phyloP scores from a whole-genome alignment of 345 rosid species.

The rapeseed (Brassica napus) region DNA sequence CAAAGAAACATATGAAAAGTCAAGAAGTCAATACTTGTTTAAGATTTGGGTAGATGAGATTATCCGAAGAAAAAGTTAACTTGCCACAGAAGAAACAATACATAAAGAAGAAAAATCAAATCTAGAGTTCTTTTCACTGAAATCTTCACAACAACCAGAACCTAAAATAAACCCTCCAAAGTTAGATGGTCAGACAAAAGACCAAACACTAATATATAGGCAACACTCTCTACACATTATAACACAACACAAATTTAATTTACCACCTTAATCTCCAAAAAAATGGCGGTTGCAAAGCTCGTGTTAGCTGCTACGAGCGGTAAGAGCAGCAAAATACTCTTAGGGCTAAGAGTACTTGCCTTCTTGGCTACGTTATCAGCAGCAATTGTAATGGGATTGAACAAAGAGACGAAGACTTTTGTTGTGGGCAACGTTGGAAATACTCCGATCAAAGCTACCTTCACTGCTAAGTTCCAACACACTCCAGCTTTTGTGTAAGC shows the following conservation, averaged over 20 bases:
- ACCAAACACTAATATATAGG: conserved; percentile 33
- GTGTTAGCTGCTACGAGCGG: conserved; percentile 16
- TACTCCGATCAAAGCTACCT: conserved; percentile 57
- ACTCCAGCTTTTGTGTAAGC: conserved; percentile 95
- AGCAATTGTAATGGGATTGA: conserved; percentile 80
- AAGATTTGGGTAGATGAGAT: conserved; percentile 35
- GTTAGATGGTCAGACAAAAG: conserved; percentile 42
- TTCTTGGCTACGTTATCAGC: conserved; percentile 75
- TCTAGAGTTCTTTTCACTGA: conserved; percentile 18
- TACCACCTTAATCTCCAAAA: background rate
- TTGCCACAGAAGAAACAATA: conserved; percentile 7
- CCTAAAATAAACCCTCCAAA: conserved; percentile 37
- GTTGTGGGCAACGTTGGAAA: conserved; percentile 75
- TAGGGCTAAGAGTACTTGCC: conserved; percentile 64
- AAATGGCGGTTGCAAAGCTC: conserved; percentile 34
- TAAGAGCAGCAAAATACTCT: conserved; percentile 40
- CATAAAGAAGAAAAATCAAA: conserved; percentile 3
- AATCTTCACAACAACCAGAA: conserved; percentile 41
- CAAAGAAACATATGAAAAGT: background rate
- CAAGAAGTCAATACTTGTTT: conserved; percentile 5
- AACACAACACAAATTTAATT: conserved; percentile 15
- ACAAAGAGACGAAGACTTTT: conserved; percentile 73
- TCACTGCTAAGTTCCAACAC: conserved; percentile 86
- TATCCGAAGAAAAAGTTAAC: conserved; percentile 29
- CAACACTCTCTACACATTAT: conserved; percentile 15